phyloP scores from a whole-genome alignment of 2,329 filamentous ascomycete genomes.

The Fusarium chuoi region DNA sequence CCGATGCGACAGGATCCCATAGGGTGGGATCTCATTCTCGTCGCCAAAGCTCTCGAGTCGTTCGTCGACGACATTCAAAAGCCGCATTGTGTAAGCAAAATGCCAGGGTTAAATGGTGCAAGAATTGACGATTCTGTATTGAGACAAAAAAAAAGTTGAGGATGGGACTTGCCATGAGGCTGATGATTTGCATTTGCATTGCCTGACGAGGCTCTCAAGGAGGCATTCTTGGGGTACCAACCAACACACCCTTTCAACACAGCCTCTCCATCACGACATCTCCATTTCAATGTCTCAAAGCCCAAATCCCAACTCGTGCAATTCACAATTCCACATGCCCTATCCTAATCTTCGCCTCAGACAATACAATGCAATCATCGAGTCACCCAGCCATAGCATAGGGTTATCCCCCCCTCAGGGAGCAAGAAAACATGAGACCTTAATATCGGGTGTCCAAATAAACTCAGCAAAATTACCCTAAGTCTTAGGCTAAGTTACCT shows the following conservation, averaged over 20 bases:
- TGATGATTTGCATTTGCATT: neutral
- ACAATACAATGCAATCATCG: slow-evolving; percentile 1
- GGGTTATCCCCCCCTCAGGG: neutral
- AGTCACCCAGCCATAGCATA: slow-evolving; percentile 8
- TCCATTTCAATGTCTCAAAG: neutral
- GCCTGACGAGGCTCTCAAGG: neutral
- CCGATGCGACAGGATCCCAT: slow-evolving; percentile 52
- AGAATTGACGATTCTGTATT: neutral
- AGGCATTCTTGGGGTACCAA: slow-evolving; percentile 1
- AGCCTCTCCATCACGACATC: neutral
- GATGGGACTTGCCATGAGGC: neutral
- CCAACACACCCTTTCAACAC: neutral
- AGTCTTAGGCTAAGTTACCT: no score
- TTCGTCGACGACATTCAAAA: slow-evolving; percentile 41
- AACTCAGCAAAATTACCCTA: no score
- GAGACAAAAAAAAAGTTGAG: neutral
- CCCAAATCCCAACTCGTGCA: neutral
- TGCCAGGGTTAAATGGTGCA: neutral
- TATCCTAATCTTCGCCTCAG: neutral
- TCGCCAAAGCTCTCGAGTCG: slow-evolving; percentile 34
- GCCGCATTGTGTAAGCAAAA: slow-evolving; percentile 36
- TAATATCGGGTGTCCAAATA: no score
- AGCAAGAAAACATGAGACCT: no score
- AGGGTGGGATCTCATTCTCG: slow-evolving; percentile 34
- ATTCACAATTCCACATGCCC: neutral